A percentile compares a stretch with the other conserved stretches of the same genome.
These are phyloP conservation scores for Striga hermonthica DNA, from an alignment of 305 asterid species.

Conservation along the genomic window DNA sequence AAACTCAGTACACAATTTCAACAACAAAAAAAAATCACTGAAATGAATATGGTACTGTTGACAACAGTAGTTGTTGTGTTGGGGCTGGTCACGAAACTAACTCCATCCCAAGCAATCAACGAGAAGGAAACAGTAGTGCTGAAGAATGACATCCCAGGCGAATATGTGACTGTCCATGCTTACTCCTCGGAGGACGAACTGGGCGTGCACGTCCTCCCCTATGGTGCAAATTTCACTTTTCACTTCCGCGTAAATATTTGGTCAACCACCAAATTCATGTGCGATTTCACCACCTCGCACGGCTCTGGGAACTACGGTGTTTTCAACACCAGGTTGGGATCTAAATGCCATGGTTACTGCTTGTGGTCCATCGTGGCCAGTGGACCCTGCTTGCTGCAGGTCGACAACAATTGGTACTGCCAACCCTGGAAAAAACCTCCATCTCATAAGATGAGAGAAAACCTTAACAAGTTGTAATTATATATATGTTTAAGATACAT, in stretches of 20 bases:
- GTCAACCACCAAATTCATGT: neutral
- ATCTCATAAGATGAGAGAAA: too few relatives aligned
- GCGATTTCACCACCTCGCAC: neutral
- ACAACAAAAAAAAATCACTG: too few relatives aligned
- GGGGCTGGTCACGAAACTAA: neutral
- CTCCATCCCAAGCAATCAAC: neutral
- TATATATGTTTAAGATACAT: too few relatives aligned
- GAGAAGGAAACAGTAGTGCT: neutral
- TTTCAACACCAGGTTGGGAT: neutral
- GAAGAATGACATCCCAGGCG: slow-evolving; percentile 2
- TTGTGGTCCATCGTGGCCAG: neutral
- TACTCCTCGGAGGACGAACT: slow-evolving; percentile 4
- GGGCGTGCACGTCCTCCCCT: neutral
- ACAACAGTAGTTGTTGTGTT: too few relatives aligned
- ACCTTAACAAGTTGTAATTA: too few relatives aligned
- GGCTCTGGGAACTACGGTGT: slow-evolving; percentile 17
- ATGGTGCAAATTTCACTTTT: neutral
- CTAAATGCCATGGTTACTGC: neutral
- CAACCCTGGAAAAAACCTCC: neutral
- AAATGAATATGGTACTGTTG: too few relatives aligned
- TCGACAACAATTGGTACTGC: neutral
- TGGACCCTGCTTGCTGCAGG: neutral
- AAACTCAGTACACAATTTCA: too few relatives aligned
- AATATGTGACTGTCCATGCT: neutral
- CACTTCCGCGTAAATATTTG: neutral